phyloP scores from a whole-genome alignment of 2,329 filamentous ascomycete species.

The Curvularia eragrostidis region DNA sequence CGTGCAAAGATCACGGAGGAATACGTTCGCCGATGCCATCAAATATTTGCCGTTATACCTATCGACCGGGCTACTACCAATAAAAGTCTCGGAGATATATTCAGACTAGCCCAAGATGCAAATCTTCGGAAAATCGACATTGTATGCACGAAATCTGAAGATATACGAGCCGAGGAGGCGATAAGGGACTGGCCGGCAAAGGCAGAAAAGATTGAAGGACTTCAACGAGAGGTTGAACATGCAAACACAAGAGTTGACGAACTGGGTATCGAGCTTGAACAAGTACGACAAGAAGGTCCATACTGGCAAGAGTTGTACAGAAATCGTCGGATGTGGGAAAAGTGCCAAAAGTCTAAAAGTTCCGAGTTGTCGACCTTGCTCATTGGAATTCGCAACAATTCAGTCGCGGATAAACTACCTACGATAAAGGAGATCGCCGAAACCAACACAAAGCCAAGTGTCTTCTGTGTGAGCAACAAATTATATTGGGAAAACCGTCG shows the following conservation, averaged over 20 bases:
- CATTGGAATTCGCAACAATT: background rate
- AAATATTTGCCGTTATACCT: slow-evolving; percentile 56
- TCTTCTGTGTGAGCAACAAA: background rate
- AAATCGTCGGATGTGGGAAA: background rate
- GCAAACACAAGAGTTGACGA: background rate
- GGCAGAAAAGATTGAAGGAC: background rate
- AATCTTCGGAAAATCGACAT: slow-evolving; percentile 43
- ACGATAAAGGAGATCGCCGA: background rate
- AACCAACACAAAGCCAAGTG: background rate
- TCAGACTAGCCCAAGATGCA: slow-evolving; percentile 52
- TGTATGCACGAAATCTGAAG: slow-evolving; percentile 33
- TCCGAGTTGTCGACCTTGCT: background rate
- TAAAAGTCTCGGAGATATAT: slow-evolving; percentile 51
- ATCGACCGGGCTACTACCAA: slow-evolving; percentile 55
- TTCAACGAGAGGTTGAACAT: background rate
- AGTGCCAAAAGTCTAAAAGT: no score
- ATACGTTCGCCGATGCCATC: slow-evolving; percentile 55
- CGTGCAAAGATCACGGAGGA: slow-evolving; percentile 55
- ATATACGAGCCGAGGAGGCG: slow-evolving; percentile 21
- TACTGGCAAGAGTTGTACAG: no score
- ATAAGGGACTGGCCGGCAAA: background rate
- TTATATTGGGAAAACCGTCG: background rate
- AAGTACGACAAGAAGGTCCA: no score
- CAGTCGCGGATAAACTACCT: background rate
- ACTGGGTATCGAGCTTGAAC: no score